phyloP scores from a whole-genome alignment of 768 basidiomycete species.

The Boletus sensibilis region DNA sequence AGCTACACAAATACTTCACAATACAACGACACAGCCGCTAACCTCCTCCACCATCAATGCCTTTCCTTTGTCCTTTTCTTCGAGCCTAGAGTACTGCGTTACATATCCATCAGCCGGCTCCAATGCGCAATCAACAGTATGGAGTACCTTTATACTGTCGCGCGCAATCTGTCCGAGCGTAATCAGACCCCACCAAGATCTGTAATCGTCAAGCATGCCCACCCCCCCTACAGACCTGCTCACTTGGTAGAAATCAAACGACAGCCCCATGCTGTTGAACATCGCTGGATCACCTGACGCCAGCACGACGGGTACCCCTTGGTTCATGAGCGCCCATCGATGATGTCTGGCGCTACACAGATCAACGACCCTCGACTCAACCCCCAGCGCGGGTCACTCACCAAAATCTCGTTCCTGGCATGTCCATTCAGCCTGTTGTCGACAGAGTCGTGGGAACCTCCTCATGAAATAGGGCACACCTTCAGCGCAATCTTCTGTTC shows the following conservation, averaged over 20 bases:
- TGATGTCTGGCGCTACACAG: conserved; percentile 62
- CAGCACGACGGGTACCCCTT: conserved; percentile 67
- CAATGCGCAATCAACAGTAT: not conserved
- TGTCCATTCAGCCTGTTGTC: not conserved
- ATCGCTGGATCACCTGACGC: conserved; percentile 72
- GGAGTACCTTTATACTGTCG: conserved; percentile 56
- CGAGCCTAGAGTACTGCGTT: conserved; percentile 50
- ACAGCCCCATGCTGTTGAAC: conserved; percentile 72
- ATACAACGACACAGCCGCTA: conserved; percentile 27
- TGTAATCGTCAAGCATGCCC: conserved; percentile 16
- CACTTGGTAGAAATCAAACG: conserved; percentile 75
- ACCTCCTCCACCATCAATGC: conserved; percentile 48
- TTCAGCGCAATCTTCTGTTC: conserved; percentile 43
- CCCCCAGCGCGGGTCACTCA: conserved; percentile 23
- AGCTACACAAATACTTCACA: conserved; percentile 20
- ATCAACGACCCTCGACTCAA: not conserved
- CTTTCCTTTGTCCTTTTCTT: conserved; percentile 41
- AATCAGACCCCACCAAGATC: conserved; percentile 61
- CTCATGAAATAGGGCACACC: conserved; percentile 50
- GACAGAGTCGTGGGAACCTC: not conserved
- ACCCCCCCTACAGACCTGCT: not conserved
- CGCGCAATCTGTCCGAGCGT: conserved; percentile 59
- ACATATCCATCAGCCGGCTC: conserved; percentile 4
- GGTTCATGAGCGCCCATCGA: conserved; percentile 67
- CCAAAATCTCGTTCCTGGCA: conserved; percentile 66